Evolutionary conservation across 495 filamentous ascomycete genomes (phyloP), one percentile per base, ranked within the genome.

Genomic region (Apiosordaria backusii): DNA sequence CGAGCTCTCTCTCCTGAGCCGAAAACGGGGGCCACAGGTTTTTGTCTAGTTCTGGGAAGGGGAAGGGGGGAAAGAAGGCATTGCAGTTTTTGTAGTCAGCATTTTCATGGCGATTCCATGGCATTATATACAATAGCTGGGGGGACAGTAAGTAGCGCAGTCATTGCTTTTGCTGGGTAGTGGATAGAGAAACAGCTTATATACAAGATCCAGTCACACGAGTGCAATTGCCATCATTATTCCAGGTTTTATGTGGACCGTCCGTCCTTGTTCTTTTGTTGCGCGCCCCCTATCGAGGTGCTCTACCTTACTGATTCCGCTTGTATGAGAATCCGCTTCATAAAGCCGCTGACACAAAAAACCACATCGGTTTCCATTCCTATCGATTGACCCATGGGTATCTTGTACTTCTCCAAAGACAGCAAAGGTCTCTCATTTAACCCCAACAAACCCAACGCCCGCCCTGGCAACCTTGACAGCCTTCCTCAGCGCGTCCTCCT

Each of bases 371-470:
- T n/a, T n/a, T n/a, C n/a, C n/a, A n/a, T n/a, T n/a, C n/a, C n/a
- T n/a, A n/a, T n/a, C n/a, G n/a, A n/a, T n/a, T n/a, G n/a, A n/a
- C n/a, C n/a, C n/a, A n/a, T 45, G 35, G 35, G 35, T 45, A 45
- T 45, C 35, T 45, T 13, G 13, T 9, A 13, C 5, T 13, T 45
- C 13, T 15, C 35, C 13, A 45, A 13, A 7, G 16, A 9, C 16
- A 45, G 10, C 35, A 45, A 15, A 2, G 3, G 9, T 45, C 9
- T 15, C 5, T 55, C 66, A 83, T 76, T 93, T 97, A 24, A 97
- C 87, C 63, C 82, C 84, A 72, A 97, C 81, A 71, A 98, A 96
- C 5, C 88, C 93, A 63, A 96, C 82, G 1, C 94, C 92, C 29
- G 88, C 79, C 50, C 93, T 84, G 0, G 94, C 93, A 50, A 79